Evolutionary conservation across 169 alveolate genomes (phyloP), one percentile per base, ranked within the genome.

Genomic region (Cryptosporidium viatorum): DNA sequence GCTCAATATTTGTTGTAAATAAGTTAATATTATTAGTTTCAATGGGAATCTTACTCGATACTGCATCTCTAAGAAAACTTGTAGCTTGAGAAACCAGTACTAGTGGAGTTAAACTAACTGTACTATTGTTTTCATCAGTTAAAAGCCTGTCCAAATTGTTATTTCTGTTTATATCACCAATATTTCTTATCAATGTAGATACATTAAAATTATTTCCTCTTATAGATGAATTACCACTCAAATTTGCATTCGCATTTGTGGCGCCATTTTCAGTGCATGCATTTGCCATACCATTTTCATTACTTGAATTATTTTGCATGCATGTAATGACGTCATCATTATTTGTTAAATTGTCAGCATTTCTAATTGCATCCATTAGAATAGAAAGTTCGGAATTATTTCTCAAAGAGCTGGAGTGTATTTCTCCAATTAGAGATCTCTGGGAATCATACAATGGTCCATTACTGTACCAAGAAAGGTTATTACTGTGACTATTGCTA

Each of bases 401-500:
- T 10, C 73, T 80, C 8, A 80, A n/a, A 16, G 87, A 80, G n/a
- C 55, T 73, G 58, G 86, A 55, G 16, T 73, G 86, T 6, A 80
- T 65, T 39, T 80, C 87, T 2, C 87, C 87, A 45, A 80, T 62
- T 1, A 80, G 50, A 23, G 87, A 80, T 48, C 87, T 80, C 26
- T 80, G 87, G 16, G 73, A 43, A 10, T 80, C 87, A 23, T 35
- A 41, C 3, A 80, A 33, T 29, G 87, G 87, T 6, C 87, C 87
- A 41, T 80, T 80, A 6, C 87, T 80, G 37, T 80, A 80, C 87
- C 87, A 80, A 21, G 75, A 80, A n/a, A 80, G 48, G 43, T 37
- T 41, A 31, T 51, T 74, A 37, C 18, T 59, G 71, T 35, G 1
- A 31, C 18, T 58, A 31, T 35, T 43, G 9, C 18, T 31, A 48